A percentile compares a stretch with the other conserved stretches of the same genome.
Conservation (phyloP, 139 green algal species). For the Haematococcus sp. region DNA sequence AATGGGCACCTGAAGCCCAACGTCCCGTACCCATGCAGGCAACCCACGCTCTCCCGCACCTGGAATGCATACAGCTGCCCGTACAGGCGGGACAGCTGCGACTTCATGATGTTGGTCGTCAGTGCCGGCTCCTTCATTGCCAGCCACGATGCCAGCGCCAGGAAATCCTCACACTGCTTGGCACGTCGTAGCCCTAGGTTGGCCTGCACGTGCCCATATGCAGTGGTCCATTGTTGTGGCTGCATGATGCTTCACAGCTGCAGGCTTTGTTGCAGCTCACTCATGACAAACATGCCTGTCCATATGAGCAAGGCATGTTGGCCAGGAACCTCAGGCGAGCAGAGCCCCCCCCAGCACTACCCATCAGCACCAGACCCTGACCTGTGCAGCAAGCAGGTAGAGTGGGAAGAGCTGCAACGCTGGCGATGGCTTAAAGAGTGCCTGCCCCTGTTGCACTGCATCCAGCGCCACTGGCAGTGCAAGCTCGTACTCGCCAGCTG, state of each 20-base stretch:
- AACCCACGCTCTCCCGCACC: conserved; percentile 29
- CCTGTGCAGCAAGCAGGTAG: conserved; percentile 78
- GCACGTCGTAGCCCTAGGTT: conserved; percentile 68
- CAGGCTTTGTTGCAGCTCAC: not conserved
- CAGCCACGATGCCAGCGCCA: conserved; percentile 75
- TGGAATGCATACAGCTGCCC: conserved; percentile 78
- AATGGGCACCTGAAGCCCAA: no score
- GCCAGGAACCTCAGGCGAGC: not conserved
- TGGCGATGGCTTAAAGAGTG: conserved; percentile 71
- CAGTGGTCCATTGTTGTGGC: no score
- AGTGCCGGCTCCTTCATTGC: conserved; percentile 66
- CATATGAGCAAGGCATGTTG: not conserved
- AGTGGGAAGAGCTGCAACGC: conserved; percentile 80
- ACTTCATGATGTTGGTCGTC: conserved; percentile 75
- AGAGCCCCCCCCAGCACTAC: not conserved
- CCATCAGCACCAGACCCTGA: not conserved
- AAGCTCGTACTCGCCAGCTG: conserved; percentile 68
- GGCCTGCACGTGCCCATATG: no score
- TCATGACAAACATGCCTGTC: no score
- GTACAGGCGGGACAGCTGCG: conserved; percentile 73
- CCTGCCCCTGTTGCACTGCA: conserved; percentile 71
- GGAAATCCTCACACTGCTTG: conserved; percentile 75
- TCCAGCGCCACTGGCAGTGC: conserved; percentile 77
- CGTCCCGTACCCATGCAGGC: no score
- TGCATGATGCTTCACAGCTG: no score